Evolutionary conservation across 352 stramenopile species (phyloP).

Genomic region (Pythium pyrilobum): DNA sequence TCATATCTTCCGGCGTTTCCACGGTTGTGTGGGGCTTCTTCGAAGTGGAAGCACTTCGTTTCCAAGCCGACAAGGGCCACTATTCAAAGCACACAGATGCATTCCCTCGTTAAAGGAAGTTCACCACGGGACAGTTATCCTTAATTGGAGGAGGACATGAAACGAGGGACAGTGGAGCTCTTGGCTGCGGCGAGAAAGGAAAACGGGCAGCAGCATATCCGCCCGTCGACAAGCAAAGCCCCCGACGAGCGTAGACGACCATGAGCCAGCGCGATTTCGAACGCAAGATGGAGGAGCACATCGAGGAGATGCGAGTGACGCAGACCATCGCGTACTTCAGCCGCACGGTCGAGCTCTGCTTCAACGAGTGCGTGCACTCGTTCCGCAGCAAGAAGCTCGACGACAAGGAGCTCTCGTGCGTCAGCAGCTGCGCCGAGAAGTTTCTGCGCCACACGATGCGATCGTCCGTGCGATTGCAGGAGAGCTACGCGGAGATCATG

Average conservation of each 20-base stretch:
- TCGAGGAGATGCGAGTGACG: conserved; percentile 89
- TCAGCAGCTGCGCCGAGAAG: conserved; percentile 88
- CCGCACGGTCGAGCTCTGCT: conserved; percentile 87
- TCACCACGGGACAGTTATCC: not conserved
- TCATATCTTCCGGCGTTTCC: conserved; percentile 39
- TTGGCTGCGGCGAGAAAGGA: conserved; percentile 9
- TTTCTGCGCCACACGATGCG: conserved; percentile 90
- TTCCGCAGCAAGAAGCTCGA: conserved; percentile 91
- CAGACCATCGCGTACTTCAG: conserved; percentile 89
- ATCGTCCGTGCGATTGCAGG: conserved; percentile 83
- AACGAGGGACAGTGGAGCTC: conserved; percentile 17
- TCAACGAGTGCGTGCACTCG: conserved; percentile 85
- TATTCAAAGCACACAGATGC: conserved; percentile 5
- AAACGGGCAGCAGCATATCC: not conserved
- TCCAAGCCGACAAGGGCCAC: conserved; percentile 3
- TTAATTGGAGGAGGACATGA: not conserved
- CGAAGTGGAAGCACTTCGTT: conserved; percentile 14
- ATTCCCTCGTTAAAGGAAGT: not conserved
- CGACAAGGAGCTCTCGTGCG: conserved; percentile 85
- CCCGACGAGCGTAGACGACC: no score
- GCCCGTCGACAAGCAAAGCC: not conserved
- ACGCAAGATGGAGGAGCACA: conserved; percentile 88
- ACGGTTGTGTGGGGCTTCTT: conserved; percentile 13
- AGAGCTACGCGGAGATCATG: conserved; percentile 87
- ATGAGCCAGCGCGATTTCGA: conserved; percentile 84